Evolutionary conservation across 768 basidiomycete genomes (phyloP), one percentile per base, ranked within the genome.

Genomic region (Termitomyces sp.): DNA sequence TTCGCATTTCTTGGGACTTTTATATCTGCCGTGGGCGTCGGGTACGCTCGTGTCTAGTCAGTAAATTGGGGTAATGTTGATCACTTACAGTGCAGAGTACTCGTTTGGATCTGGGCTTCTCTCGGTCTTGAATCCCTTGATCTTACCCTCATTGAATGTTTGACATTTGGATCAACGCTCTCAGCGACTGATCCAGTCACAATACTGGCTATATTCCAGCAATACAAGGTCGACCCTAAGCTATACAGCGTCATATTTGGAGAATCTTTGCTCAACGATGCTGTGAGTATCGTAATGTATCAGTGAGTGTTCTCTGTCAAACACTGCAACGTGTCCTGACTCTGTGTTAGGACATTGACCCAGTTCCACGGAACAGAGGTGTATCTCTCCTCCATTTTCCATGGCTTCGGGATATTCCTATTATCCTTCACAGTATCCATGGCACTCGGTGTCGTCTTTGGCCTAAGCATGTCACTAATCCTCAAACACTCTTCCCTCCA

Each of bases 211-310:
- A 98, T 99, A 54, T 99, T 99, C 79, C 94, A 97, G 65, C 92
- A 97, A 65, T 91, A 96, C 77, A 97, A 98, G 70, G 95, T 98
- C 65, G 97, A 99, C 72, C 95, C 97, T 0, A 98, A 98, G 69
- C 79, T 99, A 9, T 98, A 98, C 74, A 90, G 87, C 46, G 83
- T 98, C 71, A 99, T 99, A 62, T 99, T 98, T 67, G 97, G 97
- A 28, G 97, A 98, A 72, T 91, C 88, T 72, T 79, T 99, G 58
- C 75, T 99, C 59, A 99, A 99, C 74, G 97, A 99, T 78, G 97
- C 97, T 20, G 97, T 98, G 67, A 94, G 92, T 81, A 98, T 98
- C 77, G 95, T 98, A 72, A 94, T 99, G 91, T 98, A 98, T 73
- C 97, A 99, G 94, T 98, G 70, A 79, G 94, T 89, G 59, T 45